A percentile compares a stretch with the other conserved stretches of the same genome.
Evolutionary conservation across 768 basidiomycete genomes (phyloP).

Genomic region (Leccinum variicolor): DNA sequence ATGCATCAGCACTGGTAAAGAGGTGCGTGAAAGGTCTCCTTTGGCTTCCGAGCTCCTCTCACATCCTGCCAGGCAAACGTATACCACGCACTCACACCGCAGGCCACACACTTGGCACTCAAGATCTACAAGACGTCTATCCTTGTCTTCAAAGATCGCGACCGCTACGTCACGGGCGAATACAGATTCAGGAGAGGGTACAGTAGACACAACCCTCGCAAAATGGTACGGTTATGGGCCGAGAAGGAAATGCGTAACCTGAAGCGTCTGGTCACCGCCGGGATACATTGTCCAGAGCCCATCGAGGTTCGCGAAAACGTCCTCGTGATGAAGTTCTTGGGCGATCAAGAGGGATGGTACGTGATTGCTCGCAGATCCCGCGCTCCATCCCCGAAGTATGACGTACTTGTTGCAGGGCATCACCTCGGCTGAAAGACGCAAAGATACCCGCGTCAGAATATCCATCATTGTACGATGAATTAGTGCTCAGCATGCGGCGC

Average conservation of each 20-base stretch:
- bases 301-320: conserved; percentile 96
- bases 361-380: conserved; percentile 23
- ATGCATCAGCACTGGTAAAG: conserved; percentile 97
- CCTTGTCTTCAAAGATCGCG: conserved; percentile 95
- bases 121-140: conserved; percentile 99
- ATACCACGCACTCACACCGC: conserved; percentile 76
- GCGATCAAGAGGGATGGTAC: conserved; percentile 77
- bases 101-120: conserved; percentile 69
- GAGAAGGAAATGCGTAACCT: conserved; percentile 99
- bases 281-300: conserved; percentile 83
- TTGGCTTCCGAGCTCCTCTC: background rate
- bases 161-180: conserved; percentile 94
- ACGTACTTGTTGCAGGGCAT: conserved; percentile 57
- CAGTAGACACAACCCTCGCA: conserved; percentile 87
- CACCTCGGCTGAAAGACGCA: conserved; percentile 92
- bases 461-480: conserved; percentile 66
- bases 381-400: background rate
- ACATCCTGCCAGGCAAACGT: conserved; percentile 79
- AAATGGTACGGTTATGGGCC: conserved; percentile 99
- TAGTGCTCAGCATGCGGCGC: conserved; percentile 72
- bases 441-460: conserved; percentile 49
- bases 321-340: conserved; percentile 92
- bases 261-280: conserved; percentile 77
- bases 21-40: conserved; percentile 47
- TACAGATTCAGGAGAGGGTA: conserved; percentile 92